Percentiles rank a stretch among this genome's conserved stretches.
Evolutionary conservation across 1,139 yeast species (phyloP).

Genomic region (Candida sp.): DNA sequence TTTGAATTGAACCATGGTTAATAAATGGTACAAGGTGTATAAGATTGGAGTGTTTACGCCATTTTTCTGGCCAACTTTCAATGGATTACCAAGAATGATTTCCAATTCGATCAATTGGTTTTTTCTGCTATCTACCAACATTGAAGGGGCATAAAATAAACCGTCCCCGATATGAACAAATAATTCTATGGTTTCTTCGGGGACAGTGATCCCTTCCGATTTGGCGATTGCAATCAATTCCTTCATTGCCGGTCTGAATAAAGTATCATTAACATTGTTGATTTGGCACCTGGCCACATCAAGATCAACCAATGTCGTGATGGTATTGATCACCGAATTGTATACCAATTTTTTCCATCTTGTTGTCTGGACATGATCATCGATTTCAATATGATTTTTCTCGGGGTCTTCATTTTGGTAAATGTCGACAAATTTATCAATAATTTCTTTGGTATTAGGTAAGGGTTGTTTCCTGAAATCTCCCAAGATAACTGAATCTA

Average conservation of each 20-base stretch:
- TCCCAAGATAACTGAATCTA: constrained; percentile 55
- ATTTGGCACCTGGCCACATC: constrained; percentile 62
- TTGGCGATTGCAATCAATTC: constrained; percentile 63
- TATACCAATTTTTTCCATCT: constrained; percentile 76
- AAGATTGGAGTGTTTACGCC: constrained; percentile 60
- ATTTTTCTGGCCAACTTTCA: constrained; percentile 53
- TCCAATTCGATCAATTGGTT: constrained; percentile 71
- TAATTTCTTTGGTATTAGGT: constrained; percentile 16
- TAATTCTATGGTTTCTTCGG: constrained; percentile 35
- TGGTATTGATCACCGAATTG: constrained; percentile 65
- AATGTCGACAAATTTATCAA: constrained; percentile 43
- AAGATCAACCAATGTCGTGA: constrained; percentile 48
- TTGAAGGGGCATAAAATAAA: constrained; percentile 64
- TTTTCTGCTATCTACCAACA: constrained; percentile 69
- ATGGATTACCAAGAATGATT: constrained; percentile 69
- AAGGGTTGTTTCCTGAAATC: constrained; percentile 33
- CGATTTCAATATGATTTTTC: constrained; percentile 41
- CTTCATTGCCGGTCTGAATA: constrained; percentile 60
- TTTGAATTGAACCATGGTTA: constrained; percentile 58
- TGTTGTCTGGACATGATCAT: constrained; percentile 46
- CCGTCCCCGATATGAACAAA: constrained; percentile 64
- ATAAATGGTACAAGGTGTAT: constrained; percentile 50
- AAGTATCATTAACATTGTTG: constrained; percentile 45
- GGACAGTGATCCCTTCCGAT: constrained; percentile 55
- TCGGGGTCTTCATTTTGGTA: constrained; percentile 41